Base-by-base conservation (phyloP, 2,329 filamentous ascomycete species). In the Chalara sp. region DNA sequence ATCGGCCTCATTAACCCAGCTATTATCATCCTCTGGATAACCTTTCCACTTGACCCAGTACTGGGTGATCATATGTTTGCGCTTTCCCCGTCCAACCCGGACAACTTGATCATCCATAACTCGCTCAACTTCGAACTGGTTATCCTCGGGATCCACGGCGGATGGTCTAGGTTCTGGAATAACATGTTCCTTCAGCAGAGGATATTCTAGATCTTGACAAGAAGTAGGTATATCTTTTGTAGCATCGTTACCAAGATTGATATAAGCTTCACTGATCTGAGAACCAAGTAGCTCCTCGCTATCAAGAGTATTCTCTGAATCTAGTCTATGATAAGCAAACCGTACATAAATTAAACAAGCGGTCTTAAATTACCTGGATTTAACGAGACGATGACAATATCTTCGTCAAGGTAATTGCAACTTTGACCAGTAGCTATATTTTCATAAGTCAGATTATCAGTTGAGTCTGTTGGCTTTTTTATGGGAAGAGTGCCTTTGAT, bases 291-390 rank as follows among this genome's bases (percentile, higher is more conserved):
- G 40, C 45, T 52, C 40, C 46, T 52, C 32, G 45, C 46, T 31
- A 45, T 52, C 41, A 39, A 48, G 45, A 48, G 46, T 52, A 52
- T 52, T 52, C 40, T 42, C 28, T 53, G 49, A 32, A 51, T 53
- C 41, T 53, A 53, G 48, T 53, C 47, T 53, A 13, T 53, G 39
- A 53, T 53, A 30, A 53, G 52, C 29, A 53, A 53, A 51, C 37
- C 32, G 45, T 46, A 53, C n/a, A 53, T 45, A 50, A 46, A 48
- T 51, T 51, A 29, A 53, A 53, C 43, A 53, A 53, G 43, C 11
- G 48, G 48, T 47, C 44, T 53, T 44, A 45, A 50, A 40, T 53
- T 53, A 53, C 44, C 39, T 53, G 32, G 44, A 53, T 53, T 32
- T 53, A 53, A 50, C 21, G 33, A 53, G 47, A 46, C 50, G 50